Conservation (phyloP, 805 yeast species). For the Saccharomycopsis fibuligera region DNA sequence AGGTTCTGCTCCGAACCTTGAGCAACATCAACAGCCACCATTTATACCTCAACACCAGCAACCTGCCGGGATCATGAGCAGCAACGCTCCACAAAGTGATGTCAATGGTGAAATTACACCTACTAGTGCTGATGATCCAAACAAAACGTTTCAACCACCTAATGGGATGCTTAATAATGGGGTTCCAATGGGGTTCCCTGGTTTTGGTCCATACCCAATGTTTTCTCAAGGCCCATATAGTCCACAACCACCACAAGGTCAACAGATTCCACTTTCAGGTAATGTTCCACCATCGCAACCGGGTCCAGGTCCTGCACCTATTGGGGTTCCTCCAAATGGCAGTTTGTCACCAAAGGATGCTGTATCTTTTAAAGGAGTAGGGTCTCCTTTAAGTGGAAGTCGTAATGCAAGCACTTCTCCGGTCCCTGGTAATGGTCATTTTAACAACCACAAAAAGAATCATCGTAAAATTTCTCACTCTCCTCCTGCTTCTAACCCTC, state of each 20-base stretch:
- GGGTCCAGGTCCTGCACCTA: constrained; percentile 5
- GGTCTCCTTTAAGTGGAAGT: not conserved
- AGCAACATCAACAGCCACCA: not conserved
- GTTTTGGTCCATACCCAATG: constrained; percentile 40
- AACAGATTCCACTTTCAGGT: constrained; percentile 19
- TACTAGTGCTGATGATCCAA: not conserved
- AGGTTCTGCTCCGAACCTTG: not conserved
- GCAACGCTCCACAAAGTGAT: not conserved
- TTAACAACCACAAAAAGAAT: constrained; percentile 1
- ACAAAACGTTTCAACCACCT: not conserved
- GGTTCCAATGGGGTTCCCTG: constrained; percentile 41
- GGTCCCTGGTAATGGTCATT: constrained; percentile 1
- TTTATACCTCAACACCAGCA: not conserved
- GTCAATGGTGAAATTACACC: not conserved
- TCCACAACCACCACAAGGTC: constrained; percentile 16
- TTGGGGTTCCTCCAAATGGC: constrained; percentile 5
- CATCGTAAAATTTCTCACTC: constrained; percentile 10
- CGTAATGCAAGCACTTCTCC: constrained; percentile 4
- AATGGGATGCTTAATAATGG: not conserved
- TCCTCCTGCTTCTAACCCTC: constrained; percentile 4
- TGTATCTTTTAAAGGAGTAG: too few relatives aligned
- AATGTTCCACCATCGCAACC: constrained; percentile 9
- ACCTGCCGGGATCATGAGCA: not conserved
- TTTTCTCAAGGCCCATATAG: constrained; percentile 23
- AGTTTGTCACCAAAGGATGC: constrained; percentile 2